A percentile compares a stretch with the other conserved stretches of the same genome.
Evolutionary conservation across 2,329 filamentous ascomycete species (phyloP).

Genomic region (Colletotrichum tofieldiae): DNA sequence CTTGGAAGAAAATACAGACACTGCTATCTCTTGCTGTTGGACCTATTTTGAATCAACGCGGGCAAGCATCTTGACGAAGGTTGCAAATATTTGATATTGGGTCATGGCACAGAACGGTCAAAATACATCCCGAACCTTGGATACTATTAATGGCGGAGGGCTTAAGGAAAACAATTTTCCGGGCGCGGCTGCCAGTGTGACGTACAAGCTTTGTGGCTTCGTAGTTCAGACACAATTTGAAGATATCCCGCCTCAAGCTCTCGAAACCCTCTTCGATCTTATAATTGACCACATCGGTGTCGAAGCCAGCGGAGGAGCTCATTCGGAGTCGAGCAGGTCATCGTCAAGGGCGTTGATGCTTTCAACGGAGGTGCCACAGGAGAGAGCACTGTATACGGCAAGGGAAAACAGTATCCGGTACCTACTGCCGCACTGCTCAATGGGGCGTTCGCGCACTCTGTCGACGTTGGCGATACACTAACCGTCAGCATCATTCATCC

Average conservation of each 20-base stretch:
- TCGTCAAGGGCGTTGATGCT: conserved; percentile 55
- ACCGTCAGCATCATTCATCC: conserved; percentile 58
- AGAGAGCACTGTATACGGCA: conserved; percentile 53
- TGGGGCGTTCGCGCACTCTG: conserved; percentile 58
- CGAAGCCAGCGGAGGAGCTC: conserved; percentile 45
- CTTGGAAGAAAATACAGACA: not conserved
- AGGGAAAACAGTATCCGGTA: conserved; percentile 51
- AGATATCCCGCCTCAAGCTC: conserved; percentile 5
- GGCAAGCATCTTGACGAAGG: not conserved
- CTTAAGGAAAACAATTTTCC: not conserved
- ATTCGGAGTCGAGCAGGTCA: conserved; percentile 46
- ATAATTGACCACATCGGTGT: conserved; percentile 48
- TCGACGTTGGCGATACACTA: conserved; percentile 63
- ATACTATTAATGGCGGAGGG: not conserved
- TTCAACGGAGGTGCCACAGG: conserved; percentile 45
- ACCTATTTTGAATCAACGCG: not conserved
- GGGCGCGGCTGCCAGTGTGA: not conserved
- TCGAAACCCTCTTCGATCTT: conserved; percentile 47
- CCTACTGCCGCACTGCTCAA: conserved; percentile 60
- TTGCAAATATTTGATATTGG: not conserved
- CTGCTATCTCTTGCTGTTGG: too few relatives aligned
- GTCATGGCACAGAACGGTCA: not conserved
- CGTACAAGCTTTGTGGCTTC: conserved; percentile 18
- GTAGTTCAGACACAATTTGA: not conserved
- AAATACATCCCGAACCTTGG: not conserved